Conservation (phyloP, 2,329 filamentous ascomycete species). For the Chaetomium sp. region DNA sequence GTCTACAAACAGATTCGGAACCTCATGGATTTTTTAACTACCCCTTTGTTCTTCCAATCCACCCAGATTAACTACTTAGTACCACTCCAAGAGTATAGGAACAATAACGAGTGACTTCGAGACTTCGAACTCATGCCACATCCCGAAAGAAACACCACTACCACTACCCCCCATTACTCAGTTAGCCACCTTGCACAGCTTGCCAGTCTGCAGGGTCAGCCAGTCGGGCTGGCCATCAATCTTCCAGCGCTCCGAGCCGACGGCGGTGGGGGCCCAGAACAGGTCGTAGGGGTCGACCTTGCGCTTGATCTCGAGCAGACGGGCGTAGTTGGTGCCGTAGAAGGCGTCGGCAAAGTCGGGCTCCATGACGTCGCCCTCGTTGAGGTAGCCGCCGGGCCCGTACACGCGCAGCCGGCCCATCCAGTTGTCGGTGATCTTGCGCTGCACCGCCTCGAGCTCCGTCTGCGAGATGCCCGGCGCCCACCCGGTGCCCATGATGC, state of each 20-base stretch:
- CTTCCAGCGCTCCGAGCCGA: slow-evolving; percentile 32
- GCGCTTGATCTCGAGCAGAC: slow-evolving; percentile 31
- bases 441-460: slow-evolving; percentile 31
- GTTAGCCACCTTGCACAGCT: slow-evolving; percentile 29
- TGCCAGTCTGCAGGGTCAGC: slow-evolving; percentile 32
- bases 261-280: slow-evolving; percentile 33
- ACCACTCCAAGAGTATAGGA: neutral
- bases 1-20: neutral
- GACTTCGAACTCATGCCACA: neutral
- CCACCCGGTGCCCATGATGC: slow-evolving; percentile 40
- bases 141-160: neutral
- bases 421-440: slow-evolving; percentile 39
- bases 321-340: slow-evolving; percentile 32
- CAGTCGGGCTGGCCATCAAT: slow-evolving; percentile 27
- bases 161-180: neutral
- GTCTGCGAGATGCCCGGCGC: slow-evolving; percentile 12
- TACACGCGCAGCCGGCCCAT: slow-evolving; percentile 33
- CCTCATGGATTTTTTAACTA: neutral
- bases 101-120: neutral
- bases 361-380: slow-evolving; percentile 33
- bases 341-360: slow-evolving; percentile 30
- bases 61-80: neutral
- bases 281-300: slow-evolving; percentile 30
- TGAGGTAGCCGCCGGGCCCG: slow-evolving; percentile 29
- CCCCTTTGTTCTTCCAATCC: neutral